phyloP scores from a whole-genome alignment of 129 eudicot genomes.

The Lonicera japonica region DNA sequence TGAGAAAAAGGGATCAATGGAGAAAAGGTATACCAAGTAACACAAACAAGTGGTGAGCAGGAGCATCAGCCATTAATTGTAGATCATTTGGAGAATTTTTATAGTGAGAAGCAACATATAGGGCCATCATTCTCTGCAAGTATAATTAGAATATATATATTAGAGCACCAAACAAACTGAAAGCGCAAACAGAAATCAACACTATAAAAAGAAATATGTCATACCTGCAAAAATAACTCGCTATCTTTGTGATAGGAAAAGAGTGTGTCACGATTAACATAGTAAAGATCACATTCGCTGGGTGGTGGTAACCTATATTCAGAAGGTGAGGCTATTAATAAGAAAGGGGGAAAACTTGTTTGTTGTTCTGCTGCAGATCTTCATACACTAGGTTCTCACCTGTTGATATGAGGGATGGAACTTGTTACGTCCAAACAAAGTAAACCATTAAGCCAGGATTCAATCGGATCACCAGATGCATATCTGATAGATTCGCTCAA shows the following conservation, averaged over 20 bases:
- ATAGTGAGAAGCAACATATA: constrained; percentile 95
- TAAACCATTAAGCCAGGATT: constrained; percentile 85
- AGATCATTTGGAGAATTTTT: constrained; percentile 95
- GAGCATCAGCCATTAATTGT: constrained; percentile 95
- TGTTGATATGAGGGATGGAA: constrained; percentile 72
- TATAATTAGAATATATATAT: not conserved
- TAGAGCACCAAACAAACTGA: constrained; percentile 12
- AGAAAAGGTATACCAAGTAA: constrained; percentile 55
- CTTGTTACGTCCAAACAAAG: constrained; percentile 83
- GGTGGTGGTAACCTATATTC: constrained; percentile 78
- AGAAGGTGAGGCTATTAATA: constrained; percentile 10
- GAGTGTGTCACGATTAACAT: constrained; percentile 94
- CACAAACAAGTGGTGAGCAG: constrained; percentile 95
- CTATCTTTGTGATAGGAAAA: constrained; percentile 95
- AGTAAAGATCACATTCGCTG: constrained; percentile 82
- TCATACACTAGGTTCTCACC: constrained; percentile 31
- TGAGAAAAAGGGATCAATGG: not conserved
- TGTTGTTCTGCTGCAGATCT: constrained; percentile 1
- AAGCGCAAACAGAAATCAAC: not conserved
- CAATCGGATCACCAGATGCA: constrained; percentile 89
- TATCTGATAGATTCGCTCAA: constrained; percentile 92
- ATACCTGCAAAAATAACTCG: constrained; percentile 88
- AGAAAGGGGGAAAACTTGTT: not conserved
- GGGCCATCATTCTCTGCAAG: constrained; percentile 96
- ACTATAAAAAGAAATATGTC: not conserved